Percentiles rank a stretch among this genome's conserved stretches.
These are phyloP conservation scores for Aspergillus sp. DNA, from an alignment of 2,329 filamentous ascomycete genomes.

Conservation along the genomic window DNA sequence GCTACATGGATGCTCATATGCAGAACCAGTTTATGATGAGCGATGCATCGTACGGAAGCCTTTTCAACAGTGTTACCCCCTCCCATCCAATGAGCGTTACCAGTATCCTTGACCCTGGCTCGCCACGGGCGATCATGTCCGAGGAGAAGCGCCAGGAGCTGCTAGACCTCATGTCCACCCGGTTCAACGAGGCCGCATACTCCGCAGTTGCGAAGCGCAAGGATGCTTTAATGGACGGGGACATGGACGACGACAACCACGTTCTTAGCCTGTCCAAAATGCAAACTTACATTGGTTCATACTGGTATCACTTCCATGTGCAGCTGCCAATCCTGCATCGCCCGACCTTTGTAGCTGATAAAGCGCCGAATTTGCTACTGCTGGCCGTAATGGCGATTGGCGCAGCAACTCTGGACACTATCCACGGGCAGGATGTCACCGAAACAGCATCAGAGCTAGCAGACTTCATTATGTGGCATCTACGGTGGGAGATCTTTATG, in stretches of 20 bases:
- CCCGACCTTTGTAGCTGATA: conserved; percentile 86
- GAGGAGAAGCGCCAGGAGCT: conserved; percentile 84
- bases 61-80: conserved; percentile 50
- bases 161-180: conserved; percentile 74
- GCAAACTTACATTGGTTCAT: conserved; percentile 89
- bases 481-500: conserved; percentile 96
- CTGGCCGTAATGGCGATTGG: conserved; percentile 91
- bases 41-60: conserved; percentile 49
- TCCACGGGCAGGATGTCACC: conserved; percentile 70
- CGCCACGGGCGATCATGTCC: conserved; percentile 77
- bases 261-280: conserved; percentile 87
- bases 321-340: conserved; percentile 94
- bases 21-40: conserved; percentile 53
- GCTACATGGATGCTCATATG: conserved; percentile 44
- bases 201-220: conserved; percentile 72
- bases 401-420: conserved; percentile 82
- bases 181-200: conserved; percentile 79
- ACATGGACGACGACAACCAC: conserved; percentile 63
- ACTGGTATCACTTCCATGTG: conserved; percentile 92
- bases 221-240: conserved; percentile 74
- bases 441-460: conserved; percentile 78
- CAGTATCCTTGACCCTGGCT: conserved; percentile 75
- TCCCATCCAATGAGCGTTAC: conserved; percentile 89
- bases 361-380: conserved; percentile 78
- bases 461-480: conserved; percentile 86